Percentiles rank a stretch among this genome's conserved stretches.
Conservation (phyloP, 2,329 filamentous ascomycete genomes). For the Bretziella fagacearum region DNA sequence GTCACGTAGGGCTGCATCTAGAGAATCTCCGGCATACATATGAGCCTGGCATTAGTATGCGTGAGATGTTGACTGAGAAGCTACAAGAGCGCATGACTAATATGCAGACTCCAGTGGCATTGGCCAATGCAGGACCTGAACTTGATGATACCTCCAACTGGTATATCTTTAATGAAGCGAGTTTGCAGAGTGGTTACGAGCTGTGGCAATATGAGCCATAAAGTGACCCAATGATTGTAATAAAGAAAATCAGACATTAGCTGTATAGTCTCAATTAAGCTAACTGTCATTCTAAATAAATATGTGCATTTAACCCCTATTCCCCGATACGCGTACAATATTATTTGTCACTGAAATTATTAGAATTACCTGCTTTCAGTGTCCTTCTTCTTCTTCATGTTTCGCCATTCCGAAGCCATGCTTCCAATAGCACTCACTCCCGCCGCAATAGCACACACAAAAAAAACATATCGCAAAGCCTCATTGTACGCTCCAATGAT, state of each 20-base stretch:
- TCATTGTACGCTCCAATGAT: slow-evolving; percentile 7
- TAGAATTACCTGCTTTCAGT: no score
- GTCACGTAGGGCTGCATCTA: slow-evolving; percentile 20
- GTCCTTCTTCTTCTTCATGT: slow-evolving; percentile 1
- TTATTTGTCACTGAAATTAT: no score
- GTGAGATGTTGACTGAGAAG: slow-evolving; percentile 17
- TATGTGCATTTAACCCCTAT: no score
- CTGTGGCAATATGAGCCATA: slow-evolving; percentile 13
- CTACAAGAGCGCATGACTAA: slow-evolving; percentile 19
- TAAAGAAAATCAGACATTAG: not conserved
- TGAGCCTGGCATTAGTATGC: slow-evolving; percentile 18
- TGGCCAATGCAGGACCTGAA: slow-evolving; percentile 13
- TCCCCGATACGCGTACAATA: no score
- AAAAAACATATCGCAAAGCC: slow-evolving; percentile 9
- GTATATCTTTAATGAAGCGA: slow-evolving; percentile 19
- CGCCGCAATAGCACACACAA: slow-evolving; percentile 8
- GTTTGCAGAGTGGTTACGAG: slow-evolving; percentile 17
- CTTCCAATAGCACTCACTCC: slow-evolving; percentile 10
- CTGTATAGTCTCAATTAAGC: no score
- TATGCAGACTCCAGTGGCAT: slow-evolving; percentile 17
- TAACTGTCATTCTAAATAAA: no score
- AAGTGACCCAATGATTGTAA: not conserved
- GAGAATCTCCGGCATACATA: slow-evolving; percentile 19
- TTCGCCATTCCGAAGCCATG: slow-evolving; percentile 7
- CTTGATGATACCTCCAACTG: slow-evolving; percentile 17